Base-by-base conservation (phyloP, 305 asterid genomes). In the Caryopteris hybrid region DNA sequence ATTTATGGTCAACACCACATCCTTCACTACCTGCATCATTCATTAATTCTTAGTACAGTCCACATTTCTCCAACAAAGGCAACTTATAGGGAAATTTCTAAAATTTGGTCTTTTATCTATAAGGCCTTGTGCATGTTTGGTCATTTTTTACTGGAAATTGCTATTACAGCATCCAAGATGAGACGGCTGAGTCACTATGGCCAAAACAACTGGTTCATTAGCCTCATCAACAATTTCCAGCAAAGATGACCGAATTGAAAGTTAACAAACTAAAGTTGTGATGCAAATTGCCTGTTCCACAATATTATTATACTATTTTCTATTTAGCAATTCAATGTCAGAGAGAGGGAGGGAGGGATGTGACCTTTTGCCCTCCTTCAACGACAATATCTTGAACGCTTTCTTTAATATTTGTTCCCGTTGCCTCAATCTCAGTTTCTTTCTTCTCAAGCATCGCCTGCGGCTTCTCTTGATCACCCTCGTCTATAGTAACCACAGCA, bases 371-470 rank as follows among this genome's bases (percentile, higher is more conserved):
- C 46, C 97, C 97, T 61, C 99, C 99, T 83, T 82, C 95, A 34
- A 93, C 86, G 4, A 93, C 95, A 27, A 93, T 88, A 74, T 93
- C 99, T 59, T 88, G 95, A 39, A 93, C 96, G 61, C 97, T 91
- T 66, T 90, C 97, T 65, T 73, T 88, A 2, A 93, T 89, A 67
- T 96, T 93, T 3, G 97, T 91, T 68, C 97, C 95, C 0, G 90
- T 84, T 60, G 87, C 91, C 73, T 87, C 85, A 4, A 86, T 79
- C 83, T 81, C 70, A 14, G 83, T 81, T 76, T 93, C 96, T 64
- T 41, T 83, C 79, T 83, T 84, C 65, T 88, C 92, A 14, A 85
- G 20, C n/a, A 80, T 51, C 3, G 91, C 82, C 7, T 36, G 11
- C 5, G 88, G 75, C 69, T 86, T 83, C 67, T 80, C 82, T 67